These are phyloP conservation scores for Fusarium penzigii DNA, from an alignment of 2,329 filamentous ascomycete species.

Conservation along the genomic window DNA sequence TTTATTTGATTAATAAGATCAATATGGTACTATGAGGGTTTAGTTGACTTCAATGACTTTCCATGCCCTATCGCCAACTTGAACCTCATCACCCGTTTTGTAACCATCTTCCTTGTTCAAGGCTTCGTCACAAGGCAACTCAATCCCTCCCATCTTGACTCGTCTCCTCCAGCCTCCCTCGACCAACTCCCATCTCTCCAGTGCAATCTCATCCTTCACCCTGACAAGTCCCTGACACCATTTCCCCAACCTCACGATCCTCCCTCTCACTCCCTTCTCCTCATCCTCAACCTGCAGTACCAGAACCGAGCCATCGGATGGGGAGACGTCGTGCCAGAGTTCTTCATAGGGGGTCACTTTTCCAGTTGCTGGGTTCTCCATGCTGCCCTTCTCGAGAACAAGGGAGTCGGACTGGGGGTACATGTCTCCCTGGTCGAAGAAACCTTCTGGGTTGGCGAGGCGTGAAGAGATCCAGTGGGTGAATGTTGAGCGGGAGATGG, in stretches of 20 bases:
- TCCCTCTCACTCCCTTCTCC: conserved; percentile 41
- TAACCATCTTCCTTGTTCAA: conserved; percentile 15
- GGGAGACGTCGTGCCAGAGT: conserved; percentile 57
- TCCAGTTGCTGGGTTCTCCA: conserved; percentile 59
- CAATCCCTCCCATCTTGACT: conserved; percentile 35
- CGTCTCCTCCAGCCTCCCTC: conserved; percentile 37
- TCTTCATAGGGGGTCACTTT: conserved; percentile 62
- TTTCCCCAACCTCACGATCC: conserved; percentile 54
- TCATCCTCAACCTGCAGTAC: conserved; percentile 16
- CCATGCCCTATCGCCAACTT: conserved; percentile 32
- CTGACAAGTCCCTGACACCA: conserved; percentile 59
- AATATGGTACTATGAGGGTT: background rate
- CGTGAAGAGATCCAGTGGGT: conserved; percentile 62
- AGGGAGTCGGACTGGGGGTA: conserved; percentile 41
- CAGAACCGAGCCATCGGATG: conserved; percentile 19
- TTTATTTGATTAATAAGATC: too few species aligned
- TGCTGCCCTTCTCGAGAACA: conserved; percentile 58
- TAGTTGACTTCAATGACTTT: conserved; percentile 34
- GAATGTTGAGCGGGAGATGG: conserved; percentile 47
- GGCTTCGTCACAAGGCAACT: conserved; percentile 34
- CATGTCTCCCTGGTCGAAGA: conserved; percentile 59
- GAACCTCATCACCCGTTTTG: conserved; percentile 7
- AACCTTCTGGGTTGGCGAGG: conserved; percentile 36
- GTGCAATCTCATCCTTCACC: conserved; percentile 41
- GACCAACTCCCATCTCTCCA: conserved; percentile 58